Evolutionary conservation across 768 basidiomycete genomes (phyloP).

Genomic region (Phaffia australis): DNA sequence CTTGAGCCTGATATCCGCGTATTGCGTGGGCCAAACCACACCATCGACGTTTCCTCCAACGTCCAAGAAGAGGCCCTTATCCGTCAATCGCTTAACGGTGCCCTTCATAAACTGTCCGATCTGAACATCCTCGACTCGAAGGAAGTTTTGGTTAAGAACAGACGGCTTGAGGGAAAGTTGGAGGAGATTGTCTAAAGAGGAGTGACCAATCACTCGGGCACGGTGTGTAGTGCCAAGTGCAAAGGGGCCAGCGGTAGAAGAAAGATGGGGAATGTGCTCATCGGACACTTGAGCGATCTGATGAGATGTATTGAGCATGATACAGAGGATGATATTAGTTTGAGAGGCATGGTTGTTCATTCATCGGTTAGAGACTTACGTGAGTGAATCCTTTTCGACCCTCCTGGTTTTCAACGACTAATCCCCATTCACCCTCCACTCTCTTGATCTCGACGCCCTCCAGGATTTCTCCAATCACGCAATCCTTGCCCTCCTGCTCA

Average conservation of each 20-base stretch:
- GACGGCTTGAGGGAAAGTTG: slow-evolving; percentile 78
- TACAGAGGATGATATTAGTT: background rate
- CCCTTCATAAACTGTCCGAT: slow-evolving; percentile 74
- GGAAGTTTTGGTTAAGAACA: slow-evolving; percentile 70
- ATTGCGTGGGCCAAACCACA: slow-evolving; percentile 87
- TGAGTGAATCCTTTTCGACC: slow-evolving; percentile 72
- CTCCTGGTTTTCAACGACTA: slow-evolving; percentile 56
- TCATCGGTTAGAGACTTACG: slow-evolving; percentile 44
- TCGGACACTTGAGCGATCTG: slow-evolving; percentile 93
- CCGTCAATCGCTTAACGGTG: slow-evolving; percentile 72
- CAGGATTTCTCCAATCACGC: slow-evolving; percentile 62
- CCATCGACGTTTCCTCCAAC: slow-evolving; percentile 81
- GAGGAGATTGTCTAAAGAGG: slow-evolving; percentile 72
- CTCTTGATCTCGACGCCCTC: slow-evolving; percentile 61
- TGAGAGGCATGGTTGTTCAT: background rate
- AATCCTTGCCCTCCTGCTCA: slow-evolving; percentile 42
- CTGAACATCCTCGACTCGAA: slow-evolving; percentile 67
- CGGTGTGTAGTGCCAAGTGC: slow-evolving; percentile 65
- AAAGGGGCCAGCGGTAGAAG: slow-evolving; percentile 63
- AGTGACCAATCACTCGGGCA: slow-evolving; percentile 77
- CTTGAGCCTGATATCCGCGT: slow-evolving; percentile 86
- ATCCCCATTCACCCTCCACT: slow-evolving; percentile 71
- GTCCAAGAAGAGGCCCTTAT: slow-evolving; percentile 70
- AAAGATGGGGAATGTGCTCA: slow-evolving; percentile 71
- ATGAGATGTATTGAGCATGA: background rate